A percentile compares a stretch with the other conserved stretches of the same genome.
Conservation (phyloP, 2,329 filamentous ascomycete genomes). For the Cordyceps tenuipes region DNA sequence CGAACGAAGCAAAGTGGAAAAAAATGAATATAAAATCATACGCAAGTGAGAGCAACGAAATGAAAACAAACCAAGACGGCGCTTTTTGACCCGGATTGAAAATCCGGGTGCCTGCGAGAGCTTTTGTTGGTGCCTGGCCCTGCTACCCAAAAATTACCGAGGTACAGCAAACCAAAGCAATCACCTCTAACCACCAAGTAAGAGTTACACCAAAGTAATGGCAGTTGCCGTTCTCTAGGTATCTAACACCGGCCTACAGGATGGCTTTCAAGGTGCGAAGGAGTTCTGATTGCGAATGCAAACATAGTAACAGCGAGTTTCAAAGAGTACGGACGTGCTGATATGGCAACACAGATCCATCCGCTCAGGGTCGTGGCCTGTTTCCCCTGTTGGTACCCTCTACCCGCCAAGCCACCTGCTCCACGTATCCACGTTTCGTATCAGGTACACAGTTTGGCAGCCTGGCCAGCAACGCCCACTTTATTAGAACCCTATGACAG, state of each 20-base stretch:
- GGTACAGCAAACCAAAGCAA: neutral
- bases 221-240: no score
- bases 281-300: no score
- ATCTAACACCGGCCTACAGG: no score
- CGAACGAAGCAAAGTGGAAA: neutral
- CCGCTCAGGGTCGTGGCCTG: neutral
- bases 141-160: neutral
- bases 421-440: neutral
- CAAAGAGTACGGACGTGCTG: no score
- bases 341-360: neutral
- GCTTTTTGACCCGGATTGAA: neutral
- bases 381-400: neutral
- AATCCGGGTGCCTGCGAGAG: neutral
- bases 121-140: neutral
- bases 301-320: no score
- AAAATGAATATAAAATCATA: neutral
- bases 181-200: neutral
- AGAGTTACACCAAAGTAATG: neutral
- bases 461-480: neutral
- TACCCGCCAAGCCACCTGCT: neutral
- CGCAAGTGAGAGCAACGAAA: neutral
- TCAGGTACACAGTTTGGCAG: slow-evolving; percentile 2
- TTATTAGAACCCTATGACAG: neutral
- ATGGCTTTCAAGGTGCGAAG: no score
- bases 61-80: neutral